Evolutionary conservation across 768 basidiomycete genomes (phyloP).

Genomic region (Rhizopogon vulgaris): DNA sequence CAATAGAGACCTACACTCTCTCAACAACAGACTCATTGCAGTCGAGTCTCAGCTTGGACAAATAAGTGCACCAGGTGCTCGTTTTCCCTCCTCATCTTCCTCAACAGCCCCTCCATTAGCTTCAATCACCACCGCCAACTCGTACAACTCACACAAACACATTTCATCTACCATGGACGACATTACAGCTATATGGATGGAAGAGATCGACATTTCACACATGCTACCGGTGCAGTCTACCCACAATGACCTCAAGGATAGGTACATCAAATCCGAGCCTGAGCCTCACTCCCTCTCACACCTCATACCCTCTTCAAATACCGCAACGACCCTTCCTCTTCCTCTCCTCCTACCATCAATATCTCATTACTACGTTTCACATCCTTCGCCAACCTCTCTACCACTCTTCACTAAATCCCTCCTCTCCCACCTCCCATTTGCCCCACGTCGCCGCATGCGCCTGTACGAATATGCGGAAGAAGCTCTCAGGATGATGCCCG

Average conservation of each 20-base stretch:
- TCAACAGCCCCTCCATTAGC: constrained; percentile 30
- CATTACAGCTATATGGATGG: constrained; percentile 54
- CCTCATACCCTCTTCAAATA: constrained; percentile 13
- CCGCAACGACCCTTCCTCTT: constrained; percentile 10
- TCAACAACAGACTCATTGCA: constrained; percentile 72
- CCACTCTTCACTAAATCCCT: constrained; percentile 34
- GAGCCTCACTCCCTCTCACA: constrained; percentile 13
- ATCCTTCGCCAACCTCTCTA: constrained; percentile 16
- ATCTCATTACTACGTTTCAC: constrained; percentile 14
- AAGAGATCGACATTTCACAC: constrained; percentile 38
- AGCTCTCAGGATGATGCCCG: constrained; percentile 40
- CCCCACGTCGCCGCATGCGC: constrained; percentile 30
- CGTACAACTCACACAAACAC: constrained; percentile 9
- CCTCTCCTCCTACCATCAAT: constrained; percentile 18
- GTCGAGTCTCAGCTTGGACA: constrained; percentile 58
- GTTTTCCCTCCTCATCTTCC: constrained; percentile 9
- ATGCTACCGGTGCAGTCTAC: constrained; percentile 11
- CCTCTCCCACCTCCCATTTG: constrained; percentile 34
- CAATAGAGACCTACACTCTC: constrained; percentile 68
- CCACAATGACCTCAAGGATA: constrained; percentile 6
- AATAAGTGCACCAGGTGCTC: constrained; percentile 29
- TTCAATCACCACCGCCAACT: constrained; percentile 33
- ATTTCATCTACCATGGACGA: constrained; percentile 53
- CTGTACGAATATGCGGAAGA: constrained; percentile 35
- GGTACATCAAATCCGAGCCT: constrained; percentile 32